Evolutionary conservation across 2,329 filamentous ascomycete genomes (phyloP), one percentile per base, ranked within the genome.

Genomic region (Karstenula rhodostoma): DNA sequence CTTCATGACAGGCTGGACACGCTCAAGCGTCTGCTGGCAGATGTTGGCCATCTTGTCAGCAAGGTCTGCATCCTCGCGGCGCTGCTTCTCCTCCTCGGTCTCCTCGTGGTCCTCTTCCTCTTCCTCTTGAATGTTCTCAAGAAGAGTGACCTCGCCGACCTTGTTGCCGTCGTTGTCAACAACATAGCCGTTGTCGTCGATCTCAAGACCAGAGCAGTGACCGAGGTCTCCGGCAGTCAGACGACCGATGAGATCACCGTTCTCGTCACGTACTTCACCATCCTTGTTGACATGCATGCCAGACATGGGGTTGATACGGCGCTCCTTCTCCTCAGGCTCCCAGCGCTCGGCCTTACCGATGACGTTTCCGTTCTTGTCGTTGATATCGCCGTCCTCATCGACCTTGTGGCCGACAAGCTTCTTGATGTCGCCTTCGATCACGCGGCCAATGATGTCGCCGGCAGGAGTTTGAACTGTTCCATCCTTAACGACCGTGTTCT

Each of bases 1-100:
- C 80, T 91, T 93, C 83, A 91, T 91, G 73, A 96, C 88, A 10
- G 93, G 93, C 67, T 91, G 89, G 74, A 97, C 87, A 76, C 89
- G 91, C 72, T 96, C 92, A 7, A 97, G 84, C 15, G 92, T 92
- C 76, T 94, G 88, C 72, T 90, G 86, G 67, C 96, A 87, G 70
- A 90, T 90, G 58, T 79, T 81, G 13, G 85, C 83, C 82, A 97
- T 93, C 80, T 91, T 90, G 63, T 86, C 84, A 1, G 93, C 93
- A 40, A 96, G 85, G 80, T 96, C 87, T 65, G 84, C 84, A 75
- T 96, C 92, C 63, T 89, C 83, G 75, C 87, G 78, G 59, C 73
- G 70, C 64, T 82, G 77, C 64, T 65, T 71, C 67, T 78, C 72
- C 62, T 79, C 77, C 40, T 83, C 82, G 46, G 77, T 80, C 68